phyloP scores from a whole-genome alignment of 2,329 filamentous ascomycete genomes.

The Pyrenochaeta sp. region DNA sequence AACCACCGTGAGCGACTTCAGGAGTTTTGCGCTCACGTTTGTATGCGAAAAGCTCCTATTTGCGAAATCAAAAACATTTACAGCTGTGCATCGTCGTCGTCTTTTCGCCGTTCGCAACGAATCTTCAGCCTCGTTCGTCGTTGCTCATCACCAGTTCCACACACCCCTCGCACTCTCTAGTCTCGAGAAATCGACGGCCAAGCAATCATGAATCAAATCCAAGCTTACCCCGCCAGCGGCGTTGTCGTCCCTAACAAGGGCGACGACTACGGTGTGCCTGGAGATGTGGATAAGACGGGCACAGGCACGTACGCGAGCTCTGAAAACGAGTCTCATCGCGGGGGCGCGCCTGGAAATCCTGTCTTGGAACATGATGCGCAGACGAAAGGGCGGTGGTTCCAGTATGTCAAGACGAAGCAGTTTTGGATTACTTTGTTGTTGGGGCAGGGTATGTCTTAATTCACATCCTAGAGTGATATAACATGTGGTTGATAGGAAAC shows the following conservation, averaged over 20 bases:
- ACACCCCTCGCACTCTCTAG: neutral
- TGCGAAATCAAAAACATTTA: neutral
- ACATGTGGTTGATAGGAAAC: neutral
- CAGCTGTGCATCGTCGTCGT: neutral
- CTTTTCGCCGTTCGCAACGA: neutral
- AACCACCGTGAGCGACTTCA: constrained; percentile 50
- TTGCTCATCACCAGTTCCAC: neutral
- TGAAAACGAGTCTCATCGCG: constrained; percentile 37
- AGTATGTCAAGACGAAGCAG: constrained; percentile 82
- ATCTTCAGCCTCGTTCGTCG: neutral
- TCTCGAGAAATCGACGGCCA: constrained; percentile 2
- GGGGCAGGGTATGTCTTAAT: constrained; percentile 61
- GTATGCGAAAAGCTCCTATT: constrained; percentile 46
- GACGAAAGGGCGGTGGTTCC: constrained; percentile 60
- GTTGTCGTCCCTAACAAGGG: constrained; percentile 25
- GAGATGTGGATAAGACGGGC: constrained; percentile 29
- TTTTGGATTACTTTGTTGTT: constrained; percentile 86
- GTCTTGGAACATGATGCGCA: constrained; percentile 48
- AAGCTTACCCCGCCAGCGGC: constrained; percentile 20
- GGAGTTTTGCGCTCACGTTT: constrained; percentile 53
- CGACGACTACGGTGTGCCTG: constrained; percentile 24
- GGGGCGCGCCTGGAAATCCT: constrained; percentile 19
- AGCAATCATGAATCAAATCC: constrained; percentile 18
- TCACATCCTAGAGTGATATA: constrained; percentile 3
- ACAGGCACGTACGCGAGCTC: constrained; percentile 28